These are phyloP conservation scores for Chalaropsis thielavioides DNA, from an alignment of 2,329 filamentous ascomycete species.

Conservation along the genomic window DNA sequence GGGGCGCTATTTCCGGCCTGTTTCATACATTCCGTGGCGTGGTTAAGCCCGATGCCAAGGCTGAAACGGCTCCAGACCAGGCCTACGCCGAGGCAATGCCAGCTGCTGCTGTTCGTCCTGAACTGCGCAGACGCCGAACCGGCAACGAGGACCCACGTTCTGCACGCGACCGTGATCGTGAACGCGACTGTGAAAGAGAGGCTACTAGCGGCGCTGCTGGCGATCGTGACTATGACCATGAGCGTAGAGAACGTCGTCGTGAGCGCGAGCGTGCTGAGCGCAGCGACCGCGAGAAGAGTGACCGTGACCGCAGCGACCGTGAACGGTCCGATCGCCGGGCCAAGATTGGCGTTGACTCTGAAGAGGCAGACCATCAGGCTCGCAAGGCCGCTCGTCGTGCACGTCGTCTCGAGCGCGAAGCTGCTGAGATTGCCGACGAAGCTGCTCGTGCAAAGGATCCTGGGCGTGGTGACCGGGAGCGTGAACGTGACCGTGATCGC, in stretches of 20 bases:
- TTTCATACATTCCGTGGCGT: slow-evolving; percentile 45
- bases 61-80: not conserved
- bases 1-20: slow-evolving; percentile 35
- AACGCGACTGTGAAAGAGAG: not conserved
- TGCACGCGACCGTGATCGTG: not conserved
- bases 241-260: slow-evolving; percentile 8
- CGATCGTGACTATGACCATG: slow-evolving; percentile 25
- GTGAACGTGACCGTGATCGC: not conserved
- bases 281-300: slow-evolving; percentile 32
- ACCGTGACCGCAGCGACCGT: slow-evolving; percentile 36
- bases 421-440: slow-evolving; percentile 41
- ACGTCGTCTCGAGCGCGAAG: slow-evolving; percentile 38
- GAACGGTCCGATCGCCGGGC: slow-evolving; percentile 33
- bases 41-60: slow-evolving; percentile 29
- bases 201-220: slow-evolving; percentile 13
- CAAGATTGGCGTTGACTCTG: slow-evolving; percentile 34
- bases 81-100: not conserved
- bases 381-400: slow-evolving; percentile 48
- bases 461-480: slow-evolving; percentile 29
- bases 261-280: slow-evolving; percentile 19
- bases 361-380: slow-evolving; percentile 46
- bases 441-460: slow-evolving; percentile 37
- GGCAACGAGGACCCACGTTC: not conserved
- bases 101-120: slow-evolving; percentile 2
- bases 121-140: slow-evolving; percentile 6